Conservation (phyloP, 139 green algal genomes). For the Picochlorum sp. region DNA sequence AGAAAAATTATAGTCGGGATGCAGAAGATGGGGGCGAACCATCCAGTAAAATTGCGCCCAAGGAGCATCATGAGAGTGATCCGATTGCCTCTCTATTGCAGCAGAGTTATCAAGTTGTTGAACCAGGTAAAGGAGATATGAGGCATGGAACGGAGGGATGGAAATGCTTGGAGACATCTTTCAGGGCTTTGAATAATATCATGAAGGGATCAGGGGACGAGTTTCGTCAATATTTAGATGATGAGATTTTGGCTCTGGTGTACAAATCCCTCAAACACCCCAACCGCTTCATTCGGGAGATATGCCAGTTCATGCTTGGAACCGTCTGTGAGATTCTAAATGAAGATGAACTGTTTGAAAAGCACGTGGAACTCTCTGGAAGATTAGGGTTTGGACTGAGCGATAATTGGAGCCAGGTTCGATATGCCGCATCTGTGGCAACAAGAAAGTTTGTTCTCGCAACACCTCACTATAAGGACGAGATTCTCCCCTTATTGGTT, state of each 20-base stretch:
- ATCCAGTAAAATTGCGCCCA: not conserved
- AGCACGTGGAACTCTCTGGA: conserved; percentile 6
- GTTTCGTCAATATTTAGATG: conserved; percentile 28
- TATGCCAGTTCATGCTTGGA: conserved; percentile 42
- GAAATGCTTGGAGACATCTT: conserved; percentile 75
- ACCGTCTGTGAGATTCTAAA: conserved; percentile 45
- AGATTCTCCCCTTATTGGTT: conserved; percentile 52
- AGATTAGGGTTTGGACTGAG: conserved; percentile 24
- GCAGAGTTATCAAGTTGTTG: conserved; percentile 24
- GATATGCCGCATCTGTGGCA: conserved; percentile 63
- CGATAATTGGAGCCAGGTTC: conserved; percentile 92
- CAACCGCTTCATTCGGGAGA: conserved; percentile 86
- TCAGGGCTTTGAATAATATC: conserved; percentile 42
- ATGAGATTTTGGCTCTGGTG: conserved; percentile 20
- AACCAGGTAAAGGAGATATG: conserved; percentile 61
- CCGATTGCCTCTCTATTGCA: conserved; percentile 33
- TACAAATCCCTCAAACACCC: conserved; percentile 58
- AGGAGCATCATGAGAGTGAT: conserved; percentile 5
- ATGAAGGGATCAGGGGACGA: conserved; percentile 44
- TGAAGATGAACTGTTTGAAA: conserved; percentile 7
- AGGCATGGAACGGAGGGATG: conserved; percentile 86
- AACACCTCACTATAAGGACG: conserved; percentile 17
- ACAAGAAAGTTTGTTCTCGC: conserved; percentile 59
- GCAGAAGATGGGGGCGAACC: not conserved
- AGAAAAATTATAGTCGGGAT: conserved; percentile 47